Evolutionary conservation across 345 rosid genomes (phyloP).

Genomic region (Jatropha curcas): DNA sequence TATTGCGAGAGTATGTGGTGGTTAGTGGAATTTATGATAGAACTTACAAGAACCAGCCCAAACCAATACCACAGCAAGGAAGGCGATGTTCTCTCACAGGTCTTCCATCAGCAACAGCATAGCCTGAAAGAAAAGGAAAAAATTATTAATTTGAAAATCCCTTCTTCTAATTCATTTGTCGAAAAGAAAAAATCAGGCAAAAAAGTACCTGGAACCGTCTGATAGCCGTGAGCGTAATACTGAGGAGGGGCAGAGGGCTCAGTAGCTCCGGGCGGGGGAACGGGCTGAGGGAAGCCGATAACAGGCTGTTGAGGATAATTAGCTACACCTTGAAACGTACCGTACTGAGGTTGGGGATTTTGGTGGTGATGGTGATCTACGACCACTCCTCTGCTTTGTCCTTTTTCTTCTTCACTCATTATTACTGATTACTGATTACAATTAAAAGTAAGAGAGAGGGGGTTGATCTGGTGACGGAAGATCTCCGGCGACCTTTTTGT

Average conservation of each 20-base stretch:
- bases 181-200: not conserved
- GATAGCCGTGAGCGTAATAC: constrained; percentile 68
- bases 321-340: constrained; percentile 95
- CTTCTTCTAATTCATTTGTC: too few species aligned
- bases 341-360: constrained; percentile 48
- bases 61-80: constrained; percentile 87
- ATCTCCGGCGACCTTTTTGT: too few species aligned
- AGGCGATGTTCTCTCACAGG: constrained; percentile 69
- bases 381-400: not conserved
- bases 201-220: constrained; percentile 64
- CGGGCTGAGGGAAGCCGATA: constrained; percentile 86
- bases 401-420: constrained; percentile 19
- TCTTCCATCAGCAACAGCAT: constrained; percentile 86
- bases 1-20: too few species aligned
- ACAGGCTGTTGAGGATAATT: constrained; percentile 66
- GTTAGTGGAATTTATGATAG: too few species aligned
- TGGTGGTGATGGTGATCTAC: constrained; percentile 17
- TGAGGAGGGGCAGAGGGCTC: constrained; percentile 38
- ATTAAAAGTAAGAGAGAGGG: too few species aligned
- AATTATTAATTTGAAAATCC: too few species aligned
- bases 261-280: constrained; percentile 64
- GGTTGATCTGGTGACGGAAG: too few species aligned
- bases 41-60: constrained; percentile 91
- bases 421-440: not conserved
- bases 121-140: constrained; percentile 40